These are phyloP conservation scores for Aspergillus intermedius DNA, from an alignment of 2,329 filamentous ascomycete genomes.

Conservation along the genomic window DNA sequence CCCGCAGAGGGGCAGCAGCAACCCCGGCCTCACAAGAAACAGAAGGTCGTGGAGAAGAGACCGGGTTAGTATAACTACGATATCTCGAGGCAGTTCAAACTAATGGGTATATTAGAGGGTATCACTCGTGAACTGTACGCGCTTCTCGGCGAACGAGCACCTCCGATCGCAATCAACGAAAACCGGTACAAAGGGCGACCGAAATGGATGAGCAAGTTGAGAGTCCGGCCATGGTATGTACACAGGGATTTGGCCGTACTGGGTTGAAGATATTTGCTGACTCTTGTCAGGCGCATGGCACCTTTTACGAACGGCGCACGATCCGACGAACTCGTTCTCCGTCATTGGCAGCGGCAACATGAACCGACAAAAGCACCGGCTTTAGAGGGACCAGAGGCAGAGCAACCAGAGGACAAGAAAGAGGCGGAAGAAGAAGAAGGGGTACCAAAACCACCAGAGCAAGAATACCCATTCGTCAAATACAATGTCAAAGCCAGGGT, in stretches of 20 bases:
- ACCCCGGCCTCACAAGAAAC: slow-evolving; percentile 64
- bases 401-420: slow-evolving; percentile 31
- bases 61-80: slow-evolving; percentile 38
- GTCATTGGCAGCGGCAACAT: slow-evolving; percentile 71
- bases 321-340: slow-evolving; percentile 61
- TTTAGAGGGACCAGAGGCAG: slow-evolving; percentile 32
- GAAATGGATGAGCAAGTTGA: slow-evolving; percentile 41
- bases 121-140: slow-evolving; percentile 47
- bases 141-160: slow-evolving; percentile 46
- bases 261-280: slow-evolving; percentile 15
- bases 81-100: neutral
- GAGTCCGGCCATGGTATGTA: slow-evolving; percentile 41
- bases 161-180: slow-evolving; percentile 47
- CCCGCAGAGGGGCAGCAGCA: slow-evolving; percentile 50
- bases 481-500: slow-evolving; percentile 77
- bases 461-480: slow-evolving; percentile 64
- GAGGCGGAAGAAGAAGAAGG: slow-evolving; percentile 33
- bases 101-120: slow-evolving; percentile 32
- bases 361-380: slow-evolving; percentile 36
- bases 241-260: neutral
- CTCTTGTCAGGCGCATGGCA: slow-evolving; percentile 58
- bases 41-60: slow-evolving; percentile 57
- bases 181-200: slow-evolving; percentile 48
- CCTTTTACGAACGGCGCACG: slow-evolving; percentile 74
- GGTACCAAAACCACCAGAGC: slow-evolving; percentile 30